Percentiles rank a stretch among this genome's conserved stretches.
Evolutionary conservation across 495 filamentous ascomycete genomes (phyloP).

Genomic region (Hamigera avellanea): DNA sequence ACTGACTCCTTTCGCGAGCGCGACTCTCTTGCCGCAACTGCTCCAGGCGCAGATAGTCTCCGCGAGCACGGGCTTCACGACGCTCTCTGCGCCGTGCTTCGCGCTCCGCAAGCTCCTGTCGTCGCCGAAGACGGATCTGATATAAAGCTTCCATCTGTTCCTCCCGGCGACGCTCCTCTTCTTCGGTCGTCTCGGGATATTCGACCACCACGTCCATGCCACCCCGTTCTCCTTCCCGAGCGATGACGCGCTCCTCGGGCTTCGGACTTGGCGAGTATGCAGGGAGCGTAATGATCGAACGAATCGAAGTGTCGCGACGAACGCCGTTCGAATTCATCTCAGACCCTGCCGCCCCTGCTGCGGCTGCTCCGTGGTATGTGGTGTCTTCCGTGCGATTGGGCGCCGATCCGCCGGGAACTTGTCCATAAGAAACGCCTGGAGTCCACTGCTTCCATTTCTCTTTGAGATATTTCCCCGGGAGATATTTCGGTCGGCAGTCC

Average conservation of each 20-base stretch:
- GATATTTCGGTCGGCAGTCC: conserved; percentile 42
- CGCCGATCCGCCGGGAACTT: conserved; percentile 20
- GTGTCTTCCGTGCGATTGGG: conserved; percentile 13
- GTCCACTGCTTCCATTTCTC: conserved; percentile 49
- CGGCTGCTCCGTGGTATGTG: conserved; percentile 12
- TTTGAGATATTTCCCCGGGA: conserved; percentile 47
- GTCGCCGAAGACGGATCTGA: conserved; percentile 71
- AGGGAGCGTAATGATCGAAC: conserved; percentile 87
- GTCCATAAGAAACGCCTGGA: conserved; percentile 29
- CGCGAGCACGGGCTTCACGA: conserved; percentile 56
- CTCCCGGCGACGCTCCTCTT: conserved; percentile 74
- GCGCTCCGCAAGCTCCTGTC: conserved; percentile 63
- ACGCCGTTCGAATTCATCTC: conserved; percentile 37
- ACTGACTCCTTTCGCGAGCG: conserved; percentile 12
- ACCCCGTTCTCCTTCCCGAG: conserved; percentile 78
- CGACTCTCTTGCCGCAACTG: conserved; percentile 39
- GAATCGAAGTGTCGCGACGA: conserved; percentile 74
- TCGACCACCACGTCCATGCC: conserved; percentile 91
- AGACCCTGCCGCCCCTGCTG: conserved; percentile 4
- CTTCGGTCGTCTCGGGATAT: conserved; percentile 57
- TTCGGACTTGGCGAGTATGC: conserved; percentile 60
- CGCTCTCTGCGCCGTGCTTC: conserved; percentile 57
- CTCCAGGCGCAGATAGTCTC: conserved; percentile 52
- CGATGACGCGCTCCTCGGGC: conserved; percentile 74
- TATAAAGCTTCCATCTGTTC: conserved; percentile 89